phyloP scores from a whole-genome alignment of 108 stramenopile species.

The Asterionellopsis glacialis region DNA sequence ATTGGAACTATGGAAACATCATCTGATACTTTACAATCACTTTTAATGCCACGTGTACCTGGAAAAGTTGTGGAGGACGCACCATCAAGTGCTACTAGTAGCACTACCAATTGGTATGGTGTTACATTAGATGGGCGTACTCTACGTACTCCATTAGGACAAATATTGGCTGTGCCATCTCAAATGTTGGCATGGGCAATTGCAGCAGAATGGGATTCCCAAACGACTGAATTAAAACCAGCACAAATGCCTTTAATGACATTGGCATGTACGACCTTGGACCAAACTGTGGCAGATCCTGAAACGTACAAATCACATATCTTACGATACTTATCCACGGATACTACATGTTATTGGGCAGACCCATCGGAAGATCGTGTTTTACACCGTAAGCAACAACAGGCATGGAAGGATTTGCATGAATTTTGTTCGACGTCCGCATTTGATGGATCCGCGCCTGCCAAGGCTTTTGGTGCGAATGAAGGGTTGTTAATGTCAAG shows the following conservation, averaged over 20 bases:
- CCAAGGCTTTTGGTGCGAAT: constrained; percentile 53
- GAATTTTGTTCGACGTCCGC: constrained; percentile 18
- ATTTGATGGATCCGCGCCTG: constrained; percentile 34
- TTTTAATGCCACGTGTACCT: constrained; percentile 20
- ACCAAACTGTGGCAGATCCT: constrained; percentile 67
- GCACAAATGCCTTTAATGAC: constrained; percentile 98
- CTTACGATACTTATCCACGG: constrained; percentile 77
- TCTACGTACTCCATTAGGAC: constrained; percentile 75
- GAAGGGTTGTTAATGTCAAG: constrained; percentile 73
- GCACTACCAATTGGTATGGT: constrained; percentile 45
- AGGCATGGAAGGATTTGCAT: constrained; percentile 69
- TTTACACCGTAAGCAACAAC: constrained; percentile 61
- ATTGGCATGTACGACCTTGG: constrained; percentile 85
- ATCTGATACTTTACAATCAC: constrained; percentile 11
- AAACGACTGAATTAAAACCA: constrained; percentile 73
- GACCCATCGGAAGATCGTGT: constrained; percentile 77
- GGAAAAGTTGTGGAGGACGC: constrained; percentile 4
- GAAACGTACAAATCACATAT: constrained; percentile 32
- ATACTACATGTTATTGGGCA: constrained; percentile 87
- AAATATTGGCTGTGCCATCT: constrained; percentile 70
- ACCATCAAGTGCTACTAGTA: neutral
- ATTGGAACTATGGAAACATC: constrained; percentile 11
- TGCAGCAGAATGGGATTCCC: constrained; percentile 94
- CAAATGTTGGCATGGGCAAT: constrained; percentile 74
- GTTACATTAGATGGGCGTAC: constrained; percentile 76